Percentiles rank a stretch among this genome's conserved stretches.
Evolutionary conservation across 768 basidiomycete species (phyloP).

Genomic region (Boletales sp.): DNA sequence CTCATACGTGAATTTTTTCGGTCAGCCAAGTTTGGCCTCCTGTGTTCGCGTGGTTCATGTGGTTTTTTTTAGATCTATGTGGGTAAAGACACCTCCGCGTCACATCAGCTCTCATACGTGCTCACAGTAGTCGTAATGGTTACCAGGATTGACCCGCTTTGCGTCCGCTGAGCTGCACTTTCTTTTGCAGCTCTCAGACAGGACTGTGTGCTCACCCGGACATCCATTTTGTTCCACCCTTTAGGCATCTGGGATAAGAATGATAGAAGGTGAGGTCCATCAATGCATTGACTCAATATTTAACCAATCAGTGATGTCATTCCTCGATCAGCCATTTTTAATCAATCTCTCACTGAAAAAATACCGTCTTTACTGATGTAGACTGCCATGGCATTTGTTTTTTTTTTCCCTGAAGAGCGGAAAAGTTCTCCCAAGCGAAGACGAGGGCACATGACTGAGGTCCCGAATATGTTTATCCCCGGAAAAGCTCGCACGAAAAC

Average conservation of each 20-base stretch:
- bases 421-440: background rate
- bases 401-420: background rate
- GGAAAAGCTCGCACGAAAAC: background rate
- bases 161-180: background rate
- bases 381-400: background rate
- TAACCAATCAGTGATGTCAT: no score
- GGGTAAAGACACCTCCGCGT: background rate
- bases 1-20: no score
- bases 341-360: conserved; percentile 1
- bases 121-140: no score
- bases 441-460: background rate
- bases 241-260: no score
- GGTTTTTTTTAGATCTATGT: background rate
- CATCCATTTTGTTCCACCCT: background rate
- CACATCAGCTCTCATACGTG: background rate
- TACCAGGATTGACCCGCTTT: background rate
- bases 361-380: background rate
- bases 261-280: background rate
- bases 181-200: background rate
- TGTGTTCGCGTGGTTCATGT: background rate
- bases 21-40: background rate
- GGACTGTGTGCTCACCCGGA: background rate
- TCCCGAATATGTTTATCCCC: background rate
- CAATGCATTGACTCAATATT: no score
- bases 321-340: no score